Evolutionary conservation across 495 filamentous ascomycete species (phyloP), one percentile per base, ranked within the genome.

Genomic region (Penicillium coprophilum): DNA sequence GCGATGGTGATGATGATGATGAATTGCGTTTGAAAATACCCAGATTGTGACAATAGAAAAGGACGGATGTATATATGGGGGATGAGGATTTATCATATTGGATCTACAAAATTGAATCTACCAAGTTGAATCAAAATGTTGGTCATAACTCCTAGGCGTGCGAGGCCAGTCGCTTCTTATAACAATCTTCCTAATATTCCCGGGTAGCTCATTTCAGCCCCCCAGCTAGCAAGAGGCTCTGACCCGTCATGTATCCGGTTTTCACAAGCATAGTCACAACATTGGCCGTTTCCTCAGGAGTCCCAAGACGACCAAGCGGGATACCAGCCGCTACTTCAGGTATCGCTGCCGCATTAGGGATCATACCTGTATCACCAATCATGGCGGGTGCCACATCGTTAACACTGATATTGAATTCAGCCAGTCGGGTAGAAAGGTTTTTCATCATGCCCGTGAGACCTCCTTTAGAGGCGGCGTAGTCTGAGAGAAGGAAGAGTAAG

Each of bases 381-480:
- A 90, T 84, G 10, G 86, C 87, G 0, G 87, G 88, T 13, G 87
- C 85, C 3, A 91, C 85, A 63, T 87, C 87, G 50, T 91, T 90
- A 38, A 88, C 84, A 21, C 86, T 90, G 59, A 91, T 87, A 30
- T 85, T 85, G 55, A 77, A 74, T 58, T 78, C 73, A 9, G 83
- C 85, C 24, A 87, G 75, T 48, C 82, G 80, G n/a, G 72, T 79
- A 11, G 84, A 77, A 20, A 90, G 71, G 54, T 85, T 88, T 61
- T 80, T 83, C 76, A 87, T 85, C 77, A 90, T 78, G 3, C 81
- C 83, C 4, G 80, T 83, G 49, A 90, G 61, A 71, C 87, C 49
- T 70, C 83, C 74, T 81, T 90, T 73, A 17, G 82, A 85, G 9
- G 86, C 85, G 23, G 84, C 82, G 59, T 88, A 90, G 58, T 89